These are phyloP conservation scores for Lentinus brumalis DNA, from an alignment of 768 basidiomycete species.

Conservation along the genomic window DNA sequence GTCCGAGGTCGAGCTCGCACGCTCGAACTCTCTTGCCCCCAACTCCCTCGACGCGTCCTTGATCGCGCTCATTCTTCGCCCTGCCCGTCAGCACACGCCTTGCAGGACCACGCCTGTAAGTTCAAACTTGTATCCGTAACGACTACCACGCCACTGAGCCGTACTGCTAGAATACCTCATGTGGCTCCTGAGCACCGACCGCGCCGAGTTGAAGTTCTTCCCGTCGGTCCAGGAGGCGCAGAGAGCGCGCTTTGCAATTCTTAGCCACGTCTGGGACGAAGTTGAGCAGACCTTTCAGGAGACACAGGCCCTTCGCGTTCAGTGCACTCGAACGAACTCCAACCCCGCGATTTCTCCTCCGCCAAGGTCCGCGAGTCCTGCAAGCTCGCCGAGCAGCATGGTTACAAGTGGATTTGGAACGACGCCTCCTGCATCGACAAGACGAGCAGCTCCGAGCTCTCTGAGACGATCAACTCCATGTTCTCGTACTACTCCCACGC, in stretches of 20 bases:
- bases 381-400: not conserved
- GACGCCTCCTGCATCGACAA: conserved; percentile 15
- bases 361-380: not conserved
- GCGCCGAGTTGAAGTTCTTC: not conserved
- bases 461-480: conserved; percentile 12
- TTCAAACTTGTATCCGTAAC: no score
- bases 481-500: conserved; percentile 1
- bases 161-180: not conserved
- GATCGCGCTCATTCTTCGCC: no score
- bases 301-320: not conserved
- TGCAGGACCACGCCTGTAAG: no score
- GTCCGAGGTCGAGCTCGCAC: no score
- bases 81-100: no score
- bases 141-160: no score
- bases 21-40: no score
- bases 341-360: not conserved
- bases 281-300: not conserved
- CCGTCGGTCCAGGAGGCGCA: not conserved
- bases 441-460: conserved; percentile 9
- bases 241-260: not conserved
- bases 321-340: not conserved
- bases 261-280: not conserved
- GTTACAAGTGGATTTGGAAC: conserved; percentile 6
- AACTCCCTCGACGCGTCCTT: no score
- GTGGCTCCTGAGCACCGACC: not conserved